Conservation (phyloP, 208 protist species). For the Leishmania martiniquensis region DNA sequence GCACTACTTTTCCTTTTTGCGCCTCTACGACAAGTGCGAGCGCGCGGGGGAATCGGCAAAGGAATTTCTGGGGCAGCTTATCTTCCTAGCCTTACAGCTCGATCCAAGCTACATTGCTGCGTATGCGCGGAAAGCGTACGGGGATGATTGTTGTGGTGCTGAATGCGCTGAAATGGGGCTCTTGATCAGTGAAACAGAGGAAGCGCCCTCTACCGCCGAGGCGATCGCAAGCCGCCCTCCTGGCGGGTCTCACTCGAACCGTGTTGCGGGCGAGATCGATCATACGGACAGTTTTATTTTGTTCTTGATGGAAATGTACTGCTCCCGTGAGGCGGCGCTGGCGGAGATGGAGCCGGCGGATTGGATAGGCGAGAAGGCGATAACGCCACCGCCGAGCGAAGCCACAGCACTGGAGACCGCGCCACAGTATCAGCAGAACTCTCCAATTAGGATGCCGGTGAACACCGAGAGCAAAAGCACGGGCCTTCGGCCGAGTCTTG, state of each 20-base stretch:
- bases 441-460: conserved; percentile 45
- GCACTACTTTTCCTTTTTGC: conserved; percentile 92
- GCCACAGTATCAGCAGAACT: conserved; percentile 38
- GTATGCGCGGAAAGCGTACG: conserved; percentile 61
- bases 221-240: conserved; percentile 54
- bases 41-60: conserved; percentile 40
- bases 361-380: conserved; percentile 10
- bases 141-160: conserved; percentile 42
- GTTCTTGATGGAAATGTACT: conserved; percentile 85
- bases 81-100: conserved; percentile 86
- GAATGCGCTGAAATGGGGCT: conserved; percentile 65
- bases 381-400: conserved; percentile 3
- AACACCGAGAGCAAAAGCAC: conserved; percentile 37
- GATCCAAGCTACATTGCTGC: conserved; percentile 72
- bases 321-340: conserved; percentile 43
- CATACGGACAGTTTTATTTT: conserved; percentile 86
- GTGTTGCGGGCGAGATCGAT: conserved; percentile 21
- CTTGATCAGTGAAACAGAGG: conserved; percentile 62
- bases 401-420: conserved; percentile 9
- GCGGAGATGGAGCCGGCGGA: conserved; percentile 17
- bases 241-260: conserved; percentile 19
- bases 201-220: conserved; percentile 79
- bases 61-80: conserved; percentile 67
- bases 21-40: conserved; percentile 85
- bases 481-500: conserved; percentile 1